Conservation (phyloP, 768 basidiomycete species). For the Russula ochroleuca region DNA sequence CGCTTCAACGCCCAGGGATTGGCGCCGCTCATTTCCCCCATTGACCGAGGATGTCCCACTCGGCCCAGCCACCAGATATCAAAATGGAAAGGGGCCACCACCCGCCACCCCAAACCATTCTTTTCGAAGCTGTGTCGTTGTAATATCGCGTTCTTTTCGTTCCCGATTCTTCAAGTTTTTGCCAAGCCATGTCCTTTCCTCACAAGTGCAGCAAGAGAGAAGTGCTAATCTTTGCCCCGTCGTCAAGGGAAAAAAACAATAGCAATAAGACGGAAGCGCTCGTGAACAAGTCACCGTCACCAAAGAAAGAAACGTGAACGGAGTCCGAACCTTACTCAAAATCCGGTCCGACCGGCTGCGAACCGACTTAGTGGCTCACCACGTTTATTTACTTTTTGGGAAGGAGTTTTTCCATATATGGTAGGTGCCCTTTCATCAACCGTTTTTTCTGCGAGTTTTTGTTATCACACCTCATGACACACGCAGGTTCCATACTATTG, state of each 20-base stretch:
- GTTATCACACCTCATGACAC: not conserved
- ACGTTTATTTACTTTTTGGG: slow-evolving; percentile 3
- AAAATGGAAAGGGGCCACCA: not conserved
- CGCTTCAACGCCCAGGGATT: not conserved
- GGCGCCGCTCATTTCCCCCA: slow-evolving; percentile 1
- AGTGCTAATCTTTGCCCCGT: not conserved
- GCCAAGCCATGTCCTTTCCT: not conserved
- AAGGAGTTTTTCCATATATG: not conserved
- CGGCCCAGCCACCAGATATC: not conserved
- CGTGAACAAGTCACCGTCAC: not conserved
- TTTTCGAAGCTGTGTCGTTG: not conserved
- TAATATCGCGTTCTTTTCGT: not conserved
- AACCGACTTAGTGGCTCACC: not conserved
- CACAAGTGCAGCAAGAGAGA: too few relatives aligned
- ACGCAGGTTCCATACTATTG: not conserved
- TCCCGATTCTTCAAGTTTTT: not conserved
- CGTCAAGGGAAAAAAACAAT: slow-evolving; percentile 13
- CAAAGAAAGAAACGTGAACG: not conserved
- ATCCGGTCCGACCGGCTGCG: not conserved
- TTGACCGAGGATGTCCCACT: not conserved
- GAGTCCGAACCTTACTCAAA: not conserved
- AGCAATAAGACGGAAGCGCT: not conserved
- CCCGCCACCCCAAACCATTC: slow-evolving; percentile 14
- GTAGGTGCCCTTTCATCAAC: not conserved
- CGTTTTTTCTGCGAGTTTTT: too few relatives aligned